These are phyloP conservation scores for Dendryphion nanum DNA, from an alignment of 2,329 filamentous ascomycete genomes.

Conservation along the genomic window DNA sequence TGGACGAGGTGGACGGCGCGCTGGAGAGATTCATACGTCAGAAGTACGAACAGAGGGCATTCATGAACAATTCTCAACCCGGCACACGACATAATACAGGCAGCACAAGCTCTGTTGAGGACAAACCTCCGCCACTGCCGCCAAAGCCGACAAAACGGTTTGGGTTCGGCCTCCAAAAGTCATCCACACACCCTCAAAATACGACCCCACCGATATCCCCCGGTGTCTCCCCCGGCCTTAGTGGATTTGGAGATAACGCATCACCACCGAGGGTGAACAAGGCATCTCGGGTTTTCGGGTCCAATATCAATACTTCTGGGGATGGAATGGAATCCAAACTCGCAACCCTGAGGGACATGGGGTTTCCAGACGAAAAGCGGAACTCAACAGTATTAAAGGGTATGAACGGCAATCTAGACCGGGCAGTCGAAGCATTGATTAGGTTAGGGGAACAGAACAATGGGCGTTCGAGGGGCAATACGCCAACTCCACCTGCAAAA, in stretches of 20 bases:
- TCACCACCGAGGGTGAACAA: slow-evolving; percentile 56
- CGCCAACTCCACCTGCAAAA: slow-evolving; percentile 46
- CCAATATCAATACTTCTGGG: slow-evolving; percentile 56
- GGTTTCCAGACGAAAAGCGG: slow-evolving; percentile 78
- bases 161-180: slow-evolving; percentile 65
- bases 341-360: slow-evolving; percentile 79
- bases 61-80: slow-evolving; percentile 41
- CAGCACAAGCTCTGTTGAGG: slow-evolving; percentile 54
- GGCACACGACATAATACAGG: slow-evolving; percentile 55
- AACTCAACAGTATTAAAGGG: slow-evolving; percentile 81
- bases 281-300: slow-evolving; percentile 65
- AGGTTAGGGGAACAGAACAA: slow-evolving; percentile 66
- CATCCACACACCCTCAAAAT: slow-evolving; percentile 67
- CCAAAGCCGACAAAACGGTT: slow-evolving; percentile 62
- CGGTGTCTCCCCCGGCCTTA: slow-evolving; percentile 29
- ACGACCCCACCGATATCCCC: slow-evolving; percentile 44
- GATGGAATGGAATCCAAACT: slow-evolving; percentile 74
- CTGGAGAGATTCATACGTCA: slow-evolving; percentile 95
- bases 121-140: slow-evolving; percentile 57
- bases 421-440: slow-evolving; percentile 79
- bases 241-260: slow-evolving; percentile 28
- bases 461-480: slow-evolving; percentile 45
- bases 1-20: slow-evolving; percentile 86
- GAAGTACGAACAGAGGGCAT: slow-evolving; percentile 76
- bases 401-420: slow-evolving; percentile 80